A percentile compares a stretch with the other conserved stretches of the same genome.
Evolutionary conservation across 768 basidiomycete species (phyloP).

Genomic region (Suillus subalutaceus): DNA sequence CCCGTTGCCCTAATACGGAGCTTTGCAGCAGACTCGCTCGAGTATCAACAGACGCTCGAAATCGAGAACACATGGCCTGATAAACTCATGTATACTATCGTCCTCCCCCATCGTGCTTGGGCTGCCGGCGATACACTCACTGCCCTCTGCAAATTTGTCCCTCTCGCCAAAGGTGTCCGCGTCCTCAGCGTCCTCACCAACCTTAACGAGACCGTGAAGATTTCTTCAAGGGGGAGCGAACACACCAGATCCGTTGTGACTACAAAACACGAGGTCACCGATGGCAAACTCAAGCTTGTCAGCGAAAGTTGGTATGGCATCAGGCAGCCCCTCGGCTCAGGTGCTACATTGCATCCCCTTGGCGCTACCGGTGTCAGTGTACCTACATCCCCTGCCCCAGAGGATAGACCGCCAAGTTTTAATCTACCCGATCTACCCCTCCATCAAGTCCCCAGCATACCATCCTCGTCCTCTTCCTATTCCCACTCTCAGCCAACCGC

Average conservation of each 20-base stretch:
- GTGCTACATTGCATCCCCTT: not conserved
- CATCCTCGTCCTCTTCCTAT: constrained; percentile 20
- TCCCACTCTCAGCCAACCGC: constrained; percentile 5
- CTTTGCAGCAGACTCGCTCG: constrained; percentile 80
- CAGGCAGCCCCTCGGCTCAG: constrained; percentile 5
- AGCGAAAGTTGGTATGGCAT: constrained; percentile 18
- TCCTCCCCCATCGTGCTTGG: constrained; percentile 95
- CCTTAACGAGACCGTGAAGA: constrained; percentile 74
- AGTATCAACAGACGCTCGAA: constrained; percentile 95
- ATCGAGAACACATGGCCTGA: constrained; percentile 97
- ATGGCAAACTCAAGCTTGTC: constrained; percentile 53
- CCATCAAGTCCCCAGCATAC: constrained; percentile 17
- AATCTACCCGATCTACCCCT: constrained; percentile 22
- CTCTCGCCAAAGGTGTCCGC: constrained; percentile 80
- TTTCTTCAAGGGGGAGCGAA: constrained; percentile 58
- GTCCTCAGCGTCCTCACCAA: constrained; percentile 68
- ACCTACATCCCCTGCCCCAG: constrained; percentile 17
- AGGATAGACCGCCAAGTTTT: constrained; percentile 19
- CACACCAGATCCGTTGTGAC: constrained; percentile 62
- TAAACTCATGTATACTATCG: constrained; percentile 94
- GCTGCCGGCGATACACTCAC: constrained; percentile 86
- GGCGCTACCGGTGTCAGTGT: constrained; percentile 11
- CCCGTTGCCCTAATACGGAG: constrained; percentile 73
- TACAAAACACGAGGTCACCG: constrained; percentile 66
- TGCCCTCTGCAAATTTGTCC: constrained; percentile 84